Conservation (phyloP, 306 rosid species). For the Dalbergia oliveri region DNA sequence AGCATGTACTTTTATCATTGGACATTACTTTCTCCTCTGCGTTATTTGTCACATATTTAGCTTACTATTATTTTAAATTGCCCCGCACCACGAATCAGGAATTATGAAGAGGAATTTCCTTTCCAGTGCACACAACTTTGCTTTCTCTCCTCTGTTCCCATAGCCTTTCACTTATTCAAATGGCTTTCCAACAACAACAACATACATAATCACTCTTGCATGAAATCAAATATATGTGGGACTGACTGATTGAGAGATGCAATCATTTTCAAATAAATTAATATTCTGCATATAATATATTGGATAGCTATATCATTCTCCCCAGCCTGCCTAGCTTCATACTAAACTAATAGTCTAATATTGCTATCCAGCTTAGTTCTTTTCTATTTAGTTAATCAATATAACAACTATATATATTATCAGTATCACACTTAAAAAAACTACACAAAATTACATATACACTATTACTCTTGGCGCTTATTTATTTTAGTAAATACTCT, state of each 20-base stretch:
- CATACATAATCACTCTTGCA: neutral
- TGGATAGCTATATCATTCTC: neutral
- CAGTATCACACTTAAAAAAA: too few species aligned
- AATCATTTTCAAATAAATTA: conserved; percentile 5
- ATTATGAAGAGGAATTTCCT: conserved; percentile 9
- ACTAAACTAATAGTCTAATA: too few species aligned
- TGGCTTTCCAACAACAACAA: neutral
- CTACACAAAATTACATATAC: too few species aligned
- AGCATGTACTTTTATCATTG: neutral
- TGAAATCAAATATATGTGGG: neutral
- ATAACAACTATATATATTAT: too few species aligned
- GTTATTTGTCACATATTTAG: neutral
- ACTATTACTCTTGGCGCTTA: too few species aligned
- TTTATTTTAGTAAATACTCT: too few species aligned
- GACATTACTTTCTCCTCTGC: neutral
- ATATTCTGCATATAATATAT: neutral
- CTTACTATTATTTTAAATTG: neutral
- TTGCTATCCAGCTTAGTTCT: neutral
- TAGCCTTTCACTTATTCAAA: conserved; percentile 14
- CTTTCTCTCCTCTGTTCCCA: conserved; percentile 23
- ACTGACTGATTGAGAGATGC: neutral
- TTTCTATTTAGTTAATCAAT: neutral
- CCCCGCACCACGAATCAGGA: neutral
- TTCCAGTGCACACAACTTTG: conserved; percentile 5
- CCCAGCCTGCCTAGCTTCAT: neutral